These are phyloP conservation scores for Fusarium clavum DNA, from an alignment of 2,329 filamentous ascomycete genomes.

Conservation along the genomic window DNA sequence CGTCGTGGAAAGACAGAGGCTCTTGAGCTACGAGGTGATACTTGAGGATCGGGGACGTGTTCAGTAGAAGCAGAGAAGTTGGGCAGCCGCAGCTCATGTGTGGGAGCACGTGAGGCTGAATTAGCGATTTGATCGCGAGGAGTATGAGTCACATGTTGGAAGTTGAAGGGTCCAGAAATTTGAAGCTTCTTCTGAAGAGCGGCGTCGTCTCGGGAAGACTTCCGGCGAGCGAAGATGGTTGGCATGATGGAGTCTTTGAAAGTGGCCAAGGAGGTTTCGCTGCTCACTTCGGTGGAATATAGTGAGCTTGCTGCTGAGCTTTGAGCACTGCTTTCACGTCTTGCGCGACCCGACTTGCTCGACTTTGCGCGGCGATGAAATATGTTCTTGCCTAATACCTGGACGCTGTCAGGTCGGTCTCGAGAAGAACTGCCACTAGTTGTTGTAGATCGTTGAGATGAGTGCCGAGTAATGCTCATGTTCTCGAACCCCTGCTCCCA, in stretches of 20 bases:
- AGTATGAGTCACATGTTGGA: slow-evolving; percentile 72
- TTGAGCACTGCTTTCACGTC: slow-evolving; percentile 62
- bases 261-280: slow-evolving; percentile 50
- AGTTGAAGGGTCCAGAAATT: slow-evolving; percentile 75
- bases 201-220: slow-evolving; percentile 52
- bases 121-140: slow-evolving; percentile 61
- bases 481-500: slow-evolving; percentile 65
- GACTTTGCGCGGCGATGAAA: slow-evolving; percentile 65
- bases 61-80: slow-evolving; percentile 55
- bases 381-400: slow-evolving; percentile 69
- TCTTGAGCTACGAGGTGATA: slow-evolving; percentile 36
- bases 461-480: slow-evolving; percentile 63
- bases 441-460: slow-evolving; percentile 66
- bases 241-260: slow-evolving; percentile 61
- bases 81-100: slow-evolving; percentile 58
- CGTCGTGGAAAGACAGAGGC: slow-evolving; percentile 49
- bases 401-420: slow-evolving; percentile 69
- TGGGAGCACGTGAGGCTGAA: slow-evolving; percentile 52
- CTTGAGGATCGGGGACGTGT: slow-evolving; percentile 31
- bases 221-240: slow-evolving; percentile 64
- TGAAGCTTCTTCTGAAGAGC: slow-evolving; percentile 56
- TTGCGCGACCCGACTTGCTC: slow-evolving; percentile 55
- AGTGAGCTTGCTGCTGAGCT: slow-evolving; percentile 62
- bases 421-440: slow-evolving; percentile 62
- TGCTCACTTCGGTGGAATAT: slow-evolving; percentile 58